Base-by-base conservation (phyloP, 1,284 basidiomycete species). In the Austropuccinia psidii region DNA sequence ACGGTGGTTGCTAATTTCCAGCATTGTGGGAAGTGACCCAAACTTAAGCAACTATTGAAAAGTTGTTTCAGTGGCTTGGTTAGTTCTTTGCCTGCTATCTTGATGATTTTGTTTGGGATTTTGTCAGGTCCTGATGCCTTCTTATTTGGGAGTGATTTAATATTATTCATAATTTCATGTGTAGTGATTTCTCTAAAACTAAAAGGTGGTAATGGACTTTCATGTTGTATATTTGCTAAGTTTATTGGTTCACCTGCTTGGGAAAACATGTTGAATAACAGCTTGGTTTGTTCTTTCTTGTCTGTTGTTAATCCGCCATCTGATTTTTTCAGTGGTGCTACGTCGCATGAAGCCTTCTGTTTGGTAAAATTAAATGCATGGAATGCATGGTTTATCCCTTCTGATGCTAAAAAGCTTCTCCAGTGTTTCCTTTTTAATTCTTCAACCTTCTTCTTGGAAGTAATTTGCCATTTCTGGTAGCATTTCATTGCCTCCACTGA, bases 1-100 rank as follows among this genome's bases (percentile, higher is more conserved):
- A 27, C n/a, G 5, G 66, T 57, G 7, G 21, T 55, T 17, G 66
- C 52, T 27, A n/a, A 15, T 57, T 27, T 50, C 66, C 66, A 57
- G 27, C 21, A 35, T 29, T 31, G 33, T 5, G 67, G 67, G 35
- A 58, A 69, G 31, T 58, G 49, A 21, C 67, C 67, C 6, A 24
- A 45, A 11, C 7, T 29, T 1, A 69, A 45, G 19, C 67, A 69
- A 39, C 35, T 17, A 41, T n/a, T 39, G 21, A 55, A 68, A 27
- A 68, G 65, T 1, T 21, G 4, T 7, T 7, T 41, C 4, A 68
- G 24, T n/a, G n/a, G n/a, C n/a, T n/a, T n/a, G n/a, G n/a, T n/a
- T n/a, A n/a, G n/a, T n/a, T n/a, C n/a, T n/a, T n/a, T n/a, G n/a
- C n/a, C n/a, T n/a, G n/a, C n/a, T n/a, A n/a, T n/a, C n/a, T n/a